Base-by-base conservation (phyloP, 2,329 filamentous ascomycete species). In the Geosmithia flava region DNA sequence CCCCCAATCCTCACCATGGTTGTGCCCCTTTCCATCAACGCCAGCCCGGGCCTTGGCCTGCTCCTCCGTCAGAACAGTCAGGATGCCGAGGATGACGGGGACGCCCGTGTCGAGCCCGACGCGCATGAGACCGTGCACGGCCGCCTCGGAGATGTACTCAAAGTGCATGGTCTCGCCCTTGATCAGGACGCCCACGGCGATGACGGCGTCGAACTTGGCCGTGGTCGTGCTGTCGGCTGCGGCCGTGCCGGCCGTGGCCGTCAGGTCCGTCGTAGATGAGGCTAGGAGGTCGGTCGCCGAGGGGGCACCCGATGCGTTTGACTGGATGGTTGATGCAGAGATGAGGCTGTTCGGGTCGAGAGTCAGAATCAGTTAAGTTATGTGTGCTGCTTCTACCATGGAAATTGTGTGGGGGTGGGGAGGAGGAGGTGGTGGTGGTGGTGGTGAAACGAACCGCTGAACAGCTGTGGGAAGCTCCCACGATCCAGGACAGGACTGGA, bases 111-210 rank as follows among this genome's bases (percentile, higher is more conserved):
- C 91, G 48, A 97, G 74, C 66, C 95, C 89, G 50, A 97, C 82
- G 54, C 87, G 82, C 93, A 98, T 98, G 52, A 98, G 75, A 7
- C 88, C 93, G 52, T 95, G 87, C 50, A 82, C 88, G 7, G 94
- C 89, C 41, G 87, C 80, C 54, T 97, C 93, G 42, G 90, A 78
- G 58, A 98, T 98, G 70, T 98, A 97, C 69, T 98, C 93, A 61
- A 98, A 98, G 69, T 98, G 93, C 89, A 96, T 96, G 7, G 93
- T 97, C 68, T 95, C 87, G 64, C 93, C 93, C 73, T 98, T 98
- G 71, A 98, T 96, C 52, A 98, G 79, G 49, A 95, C 90, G 49
- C 93, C 93, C 56, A 98, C 86, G 47, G 93, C 89, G 55, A 98
- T 90, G 53, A 98, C 81, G 53, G 93, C 93, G 62, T 97, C 91